phyloP scores from a whole-genome alignment of 2,329 filamentous ascomycete species.

The Neofusicoccum sp. region DNA sequence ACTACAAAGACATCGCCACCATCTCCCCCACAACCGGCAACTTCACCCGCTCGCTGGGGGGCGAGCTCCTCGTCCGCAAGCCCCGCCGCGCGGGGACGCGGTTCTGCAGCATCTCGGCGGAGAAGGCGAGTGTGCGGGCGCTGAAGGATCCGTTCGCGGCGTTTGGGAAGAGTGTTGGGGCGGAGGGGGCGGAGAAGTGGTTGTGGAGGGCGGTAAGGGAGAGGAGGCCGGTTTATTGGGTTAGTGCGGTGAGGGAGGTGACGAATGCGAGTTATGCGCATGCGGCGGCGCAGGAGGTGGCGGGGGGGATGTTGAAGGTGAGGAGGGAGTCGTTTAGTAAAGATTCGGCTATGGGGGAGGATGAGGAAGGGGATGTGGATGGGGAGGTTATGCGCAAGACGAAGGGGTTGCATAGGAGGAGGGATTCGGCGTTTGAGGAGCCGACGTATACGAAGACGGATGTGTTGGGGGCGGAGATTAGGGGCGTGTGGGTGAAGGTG shows the following conservation, averaged over 20 bases:
- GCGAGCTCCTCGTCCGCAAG: constrained; percentile 11
- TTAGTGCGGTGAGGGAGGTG: constrained; percentile 12
- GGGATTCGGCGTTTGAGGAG: constrained; percentile 20
- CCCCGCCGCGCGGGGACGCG: constrained; percentile 9
- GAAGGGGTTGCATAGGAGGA: neutral
- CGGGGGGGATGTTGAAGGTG: constrained; percentile 15
- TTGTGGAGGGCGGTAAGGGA: constrained; percentile 9
- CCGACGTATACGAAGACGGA: constrained; percentile 20
- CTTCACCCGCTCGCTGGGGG: constrained; percentile 19
- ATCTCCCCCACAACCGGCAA: constrained; percentile 17
- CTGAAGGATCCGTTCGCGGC: constrained; percentile 14
- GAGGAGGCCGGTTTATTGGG: constrained; percentile 11
- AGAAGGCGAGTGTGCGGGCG: neutral
- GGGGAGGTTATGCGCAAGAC: constrained; percentile 11
- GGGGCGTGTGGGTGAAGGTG: constrained; percentile 12
- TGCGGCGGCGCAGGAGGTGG: constrained; percentile 3
- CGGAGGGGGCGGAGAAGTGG: neutral
- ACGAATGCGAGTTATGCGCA: constrained; percentile 17
- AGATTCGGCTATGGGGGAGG: no score
- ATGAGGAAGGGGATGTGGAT: neutral
- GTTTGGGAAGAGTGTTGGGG: constrained; percentile 1
- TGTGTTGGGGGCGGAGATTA: constrained; percentile 17
- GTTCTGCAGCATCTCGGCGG: constrained; percentile 19
- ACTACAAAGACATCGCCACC: constrained; percentile 20
- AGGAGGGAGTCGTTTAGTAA: neutral